phyloP scores from a whole-genome alignment of 1,284 basidiomycete species.

The Malassezia arunalokei region DNA sequence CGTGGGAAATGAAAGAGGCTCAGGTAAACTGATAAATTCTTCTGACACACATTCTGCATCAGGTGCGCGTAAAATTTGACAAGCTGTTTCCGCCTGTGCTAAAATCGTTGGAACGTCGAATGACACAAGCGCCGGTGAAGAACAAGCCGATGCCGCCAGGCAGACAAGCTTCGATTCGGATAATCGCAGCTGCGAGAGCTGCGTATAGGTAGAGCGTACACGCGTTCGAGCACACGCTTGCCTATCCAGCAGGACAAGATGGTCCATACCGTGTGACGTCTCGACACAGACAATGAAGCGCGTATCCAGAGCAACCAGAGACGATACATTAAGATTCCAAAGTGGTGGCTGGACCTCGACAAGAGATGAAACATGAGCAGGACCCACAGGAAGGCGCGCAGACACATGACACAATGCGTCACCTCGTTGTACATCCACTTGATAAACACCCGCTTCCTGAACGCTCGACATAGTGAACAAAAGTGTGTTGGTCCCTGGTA shows the following conservation, averaged over 20 bases:
- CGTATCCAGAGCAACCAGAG: constrained; percentile 1
- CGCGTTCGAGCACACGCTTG: background rate
- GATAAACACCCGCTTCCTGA: background rate
- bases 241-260: constrained; percentile 2
- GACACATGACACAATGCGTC: background rate
- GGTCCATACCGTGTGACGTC: background rate
- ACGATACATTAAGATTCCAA: constrained; percentile 4
- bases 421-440: background rate
- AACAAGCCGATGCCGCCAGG: constrained; percentile 15
- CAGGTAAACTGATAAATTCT: constrained; percentile 17
- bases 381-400: background rate
- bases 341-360: constrained; percentile 4
- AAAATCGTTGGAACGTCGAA: background rate
- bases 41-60: constrained; percentile 7
- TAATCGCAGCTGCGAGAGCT: constrained; percentile 4
- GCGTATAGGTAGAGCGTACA: background rate
- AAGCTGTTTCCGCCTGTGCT: background rate
- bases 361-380: background rate
- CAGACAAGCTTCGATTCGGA: constrained; percentile 18
- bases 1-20: constrained; percentile 33
- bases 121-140: constrained; percentile 19
- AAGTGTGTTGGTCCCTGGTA: constrained; percentile 47
- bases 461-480: constrained; percentile 49
- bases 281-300: constrained; percentile 3
- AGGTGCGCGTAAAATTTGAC: background rate